These are phyloP conservation scores for Amylocarpus encephaloides DNA, from an alignment of 2,329 filamentous ascomycete genomes.

Conservation along the genomic window DNA sequence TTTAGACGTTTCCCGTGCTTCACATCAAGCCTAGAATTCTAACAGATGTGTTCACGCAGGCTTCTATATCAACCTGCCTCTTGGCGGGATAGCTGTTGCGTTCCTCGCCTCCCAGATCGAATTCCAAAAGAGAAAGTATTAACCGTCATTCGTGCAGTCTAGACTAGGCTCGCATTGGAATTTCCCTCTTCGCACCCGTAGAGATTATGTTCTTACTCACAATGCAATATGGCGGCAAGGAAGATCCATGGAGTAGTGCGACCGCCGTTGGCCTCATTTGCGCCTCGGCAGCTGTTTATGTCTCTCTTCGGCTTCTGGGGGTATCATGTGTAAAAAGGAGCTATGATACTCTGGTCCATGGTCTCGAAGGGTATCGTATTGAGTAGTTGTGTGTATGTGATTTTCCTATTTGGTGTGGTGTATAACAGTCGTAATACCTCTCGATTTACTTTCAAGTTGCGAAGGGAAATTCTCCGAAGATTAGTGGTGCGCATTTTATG, in stretches of 20 bases:
- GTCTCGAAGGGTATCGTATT: slow-evolving; percentile 19
- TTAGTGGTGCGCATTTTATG: slow-evolving; percentile 26
- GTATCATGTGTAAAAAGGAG: slow-evolving; percentile 19
- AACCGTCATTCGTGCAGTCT: background rate
- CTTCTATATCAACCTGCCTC: slow-evolving; percentile 36
- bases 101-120: slow-evolving; percentile 27
- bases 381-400: slow-evolving; percentile 3
- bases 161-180: slow-evolving; percentile 25
- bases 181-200: slow-evolving; percentile 30
- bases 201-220: slow-evolving; percentile 31
- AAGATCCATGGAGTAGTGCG: slow-evolving; percentile 28
- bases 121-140: background rate
- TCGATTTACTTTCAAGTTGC: slow-evolving; percentile 32
- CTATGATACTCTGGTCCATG: slow-evolving; percentile 25
- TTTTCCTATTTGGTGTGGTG: slow-evolving; percentile 6
- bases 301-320: slow-evolving; percentile 25
- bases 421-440: slow-evolving; percentile 12
- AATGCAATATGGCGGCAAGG: slow-evolving; percentile 31
- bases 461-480: slow-evolving; percentile 14
- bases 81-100: slow-evolving; percentile 30
- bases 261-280: slow-evolving; percentile 26
- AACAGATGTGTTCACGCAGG: slow-evolving; percentile 12
- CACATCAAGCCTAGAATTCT: background rate
- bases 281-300: slow-evolving; percentile 17
- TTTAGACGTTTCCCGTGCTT: background rate